phyloP scores from a whole-genome alignment of 2,329 filamentous ascomycete species.

The Aspergillus brasiliensis region DNA sequence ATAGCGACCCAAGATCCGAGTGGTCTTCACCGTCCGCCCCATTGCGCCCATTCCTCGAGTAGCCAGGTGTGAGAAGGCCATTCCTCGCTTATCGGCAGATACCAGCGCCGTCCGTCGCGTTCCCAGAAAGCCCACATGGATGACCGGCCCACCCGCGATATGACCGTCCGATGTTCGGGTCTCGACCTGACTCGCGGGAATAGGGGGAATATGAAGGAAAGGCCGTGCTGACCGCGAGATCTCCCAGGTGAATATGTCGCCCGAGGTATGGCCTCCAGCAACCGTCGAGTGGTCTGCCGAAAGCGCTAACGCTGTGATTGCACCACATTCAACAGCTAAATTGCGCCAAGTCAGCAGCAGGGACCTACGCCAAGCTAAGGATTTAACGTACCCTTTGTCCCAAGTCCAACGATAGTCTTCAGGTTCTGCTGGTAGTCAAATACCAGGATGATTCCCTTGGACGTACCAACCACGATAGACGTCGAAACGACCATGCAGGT shows the following conservation, averaged over 20 bases:
- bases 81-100: conserved; percentile 90
- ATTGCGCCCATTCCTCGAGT: conserved; percentile 86
- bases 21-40: conserved; percentile 83
- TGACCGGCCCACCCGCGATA: conserved; percentile 72
- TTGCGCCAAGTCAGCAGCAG: background rate
- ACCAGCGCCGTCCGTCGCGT: conserved; percentile 92
- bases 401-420: conserved; percentile 89
- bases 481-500: conserved; percentile 89
- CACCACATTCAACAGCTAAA: conserved; percentile 82
- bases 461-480: conserved; percentile 85
- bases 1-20: conserved; percentile 87
- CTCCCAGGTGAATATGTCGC: conserved; percentile 97
- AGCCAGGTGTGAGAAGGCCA: conserved; percentile 97
- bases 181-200: conserved; percentile 67
- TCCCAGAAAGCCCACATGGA: conserved; percentile 92
- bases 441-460: conserved; percentile 89
- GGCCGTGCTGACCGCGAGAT: conserved; percentile 77
- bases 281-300: conserved; percentile 93
- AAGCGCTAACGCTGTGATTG: conserved; percentile 82
- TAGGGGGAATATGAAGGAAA: conserved; percentile 81
- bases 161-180: conserved; percentile 78
- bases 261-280: conserved; percentile 84
- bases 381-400: conserved; percentile 72
- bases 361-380: background rate
- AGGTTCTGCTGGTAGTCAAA: conserved; percentile 98